phyloP scores from a whole-genome alignment of 306 rosid species.

The Myrica gale region DNA sequence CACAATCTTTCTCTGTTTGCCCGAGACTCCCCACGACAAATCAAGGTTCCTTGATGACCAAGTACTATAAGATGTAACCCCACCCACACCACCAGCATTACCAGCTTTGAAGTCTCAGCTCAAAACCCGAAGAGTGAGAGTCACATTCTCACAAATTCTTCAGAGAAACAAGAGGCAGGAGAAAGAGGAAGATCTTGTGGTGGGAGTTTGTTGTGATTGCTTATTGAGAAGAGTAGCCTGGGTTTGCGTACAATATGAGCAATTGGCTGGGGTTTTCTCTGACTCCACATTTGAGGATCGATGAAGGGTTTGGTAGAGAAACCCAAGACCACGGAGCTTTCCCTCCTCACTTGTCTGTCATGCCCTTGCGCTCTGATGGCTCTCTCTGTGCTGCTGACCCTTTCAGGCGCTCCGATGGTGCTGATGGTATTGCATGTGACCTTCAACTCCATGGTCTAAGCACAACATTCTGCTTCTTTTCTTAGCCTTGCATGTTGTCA shows the following conservation, averaged over 20 bases:
- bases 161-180: slow-evolving; percentile 11
- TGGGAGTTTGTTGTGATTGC: slow-evolving; percentile 21
- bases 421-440: slow-evolving; percentile 56
- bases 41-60: slow-evolving; percentile 38
- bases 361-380: slow-evolving; percentile 95
- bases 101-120: slow-evolving; percentile 66
- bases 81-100: slow-evolving; percentile 24
- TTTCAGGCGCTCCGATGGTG: slow-evolving; percentile 38
- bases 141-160: slow-evolving; percentile 8
- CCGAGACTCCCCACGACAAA: slow-evolving; percentile 32
- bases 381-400: slow-evolving; percentile 77
- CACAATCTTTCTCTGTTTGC: slow-evolving; percentile 8
- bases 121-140: slow-evolving; percentile 42
- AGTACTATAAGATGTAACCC: slow-evolving; percentile 19
- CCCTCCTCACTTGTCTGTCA: slow-evolving; percentile 50
- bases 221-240: slow-evolving; percentile 28
- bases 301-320: slow-evolving; percentile 61
- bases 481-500: slow-evolving; percentile 19
- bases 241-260: slow-evolving; percentile 46
- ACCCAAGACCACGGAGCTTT: slow-evolving; percentile 39
- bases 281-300: slow-evolving; percentile 85
- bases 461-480: neutral
- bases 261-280: slow-evolving; percentile 95
- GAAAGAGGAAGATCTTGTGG: slow-evolving; percentile 19
- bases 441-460: neutral